These are phyloP conservation scores for Echinosophora koreensis DNA, from an alignment of 306 rosid genomes.

Conservation along the genomic window DNA sequence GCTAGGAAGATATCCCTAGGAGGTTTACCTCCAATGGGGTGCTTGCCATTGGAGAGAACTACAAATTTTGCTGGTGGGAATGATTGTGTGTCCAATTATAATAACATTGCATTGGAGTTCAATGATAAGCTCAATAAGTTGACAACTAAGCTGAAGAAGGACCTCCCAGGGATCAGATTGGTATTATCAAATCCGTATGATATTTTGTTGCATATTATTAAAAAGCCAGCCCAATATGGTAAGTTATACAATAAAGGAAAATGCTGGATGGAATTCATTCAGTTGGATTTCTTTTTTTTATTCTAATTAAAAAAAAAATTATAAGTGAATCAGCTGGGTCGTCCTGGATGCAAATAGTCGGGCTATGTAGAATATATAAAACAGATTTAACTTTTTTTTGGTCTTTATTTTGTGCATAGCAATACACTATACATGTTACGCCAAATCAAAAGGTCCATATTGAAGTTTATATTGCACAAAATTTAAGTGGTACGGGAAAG, in stretches of 20 bases:
- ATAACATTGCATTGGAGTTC: conserved; percentile 54
- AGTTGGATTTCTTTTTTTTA: too few species aligned
- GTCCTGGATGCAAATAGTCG: too few species aligned
- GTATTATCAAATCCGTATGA: conserved; percentile 51
- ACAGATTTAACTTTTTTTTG: too few species aligned
- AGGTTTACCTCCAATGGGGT: conserved; percentile 87
- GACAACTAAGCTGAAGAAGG: conserved; percentile 50
- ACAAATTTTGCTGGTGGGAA: conserved; percentile 51
- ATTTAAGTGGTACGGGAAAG: background rate
- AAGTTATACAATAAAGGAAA: background rate
- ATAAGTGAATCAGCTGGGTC: too few species aligned
- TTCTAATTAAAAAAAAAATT: too few species aligned
- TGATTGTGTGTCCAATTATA: conserved; percentile 52
- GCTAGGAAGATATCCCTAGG: conserved; percentile 67
- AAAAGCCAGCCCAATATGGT: conserved; percentile 52
- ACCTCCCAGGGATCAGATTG: conserved; percentile 51
- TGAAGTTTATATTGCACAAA: background rate
- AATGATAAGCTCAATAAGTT: conserved; percentile 52
- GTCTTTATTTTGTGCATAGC: background rate
- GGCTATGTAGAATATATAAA: too few species aligned
- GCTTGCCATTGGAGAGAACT: conserved; percentile 83
- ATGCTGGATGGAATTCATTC: too few species aligned
- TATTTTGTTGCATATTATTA: conserved; percentile 42
- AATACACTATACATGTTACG: background rate
- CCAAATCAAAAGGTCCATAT: background rate